Evolutionary conservation across 2,329 filamentous ascomycete species (phyloP), one percentile per base, ranked within the genome.

Genomic region (Penicillium digitatum): DNA sequence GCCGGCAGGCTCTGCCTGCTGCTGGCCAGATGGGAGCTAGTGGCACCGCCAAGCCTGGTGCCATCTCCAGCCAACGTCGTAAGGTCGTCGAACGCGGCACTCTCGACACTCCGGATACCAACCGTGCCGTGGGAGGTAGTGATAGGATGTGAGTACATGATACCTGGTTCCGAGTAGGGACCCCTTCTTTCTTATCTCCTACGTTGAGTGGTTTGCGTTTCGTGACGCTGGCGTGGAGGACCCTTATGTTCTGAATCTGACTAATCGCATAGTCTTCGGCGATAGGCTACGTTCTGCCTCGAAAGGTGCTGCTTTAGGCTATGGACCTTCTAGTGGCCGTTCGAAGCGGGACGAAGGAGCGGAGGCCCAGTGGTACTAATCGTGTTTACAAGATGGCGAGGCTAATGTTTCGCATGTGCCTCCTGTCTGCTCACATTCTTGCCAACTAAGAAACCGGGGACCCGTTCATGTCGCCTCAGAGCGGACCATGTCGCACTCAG

Each of bases 131-230:
- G 72, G 87, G 86, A 75, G 86, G 87, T 79, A 90, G 87, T 82
- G 88, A 90, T 81, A 87, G 90, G 89, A 95, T 96, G 91, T 96
- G 89, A 96, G 91, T 95, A 79, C 82, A 81, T 84, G 82, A 77
- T 80, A 78, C 80, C 74, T 79, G 80, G 84, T 87, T 88, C 85
- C 84, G 89, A 87, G 88, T 90, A 92, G 93, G 89, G 87, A 87
- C 86, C 66, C 72, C 70, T 67, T 67, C 70, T 62, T 82, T 83
- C 82, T 86, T 87, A 50, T 53, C 87, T 85, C 88, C 86, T 87
- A 85, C 86, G 87, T 89, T 86, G 87, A 83, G 84, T 89, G 85
- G 87, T 85, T 81, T 55, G 52, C 52, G 40, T 66, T 81, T 81
- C 76, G 82, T 81, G 84, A 86, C 83, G 85, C 86, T 89, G 82